These are phyloP conservation scores for Phaeosphaeriaceae sp. DNA, from an alignment of 2,329 filamentous ascomycete genomes.

Conservation along the genomic window DNA sequence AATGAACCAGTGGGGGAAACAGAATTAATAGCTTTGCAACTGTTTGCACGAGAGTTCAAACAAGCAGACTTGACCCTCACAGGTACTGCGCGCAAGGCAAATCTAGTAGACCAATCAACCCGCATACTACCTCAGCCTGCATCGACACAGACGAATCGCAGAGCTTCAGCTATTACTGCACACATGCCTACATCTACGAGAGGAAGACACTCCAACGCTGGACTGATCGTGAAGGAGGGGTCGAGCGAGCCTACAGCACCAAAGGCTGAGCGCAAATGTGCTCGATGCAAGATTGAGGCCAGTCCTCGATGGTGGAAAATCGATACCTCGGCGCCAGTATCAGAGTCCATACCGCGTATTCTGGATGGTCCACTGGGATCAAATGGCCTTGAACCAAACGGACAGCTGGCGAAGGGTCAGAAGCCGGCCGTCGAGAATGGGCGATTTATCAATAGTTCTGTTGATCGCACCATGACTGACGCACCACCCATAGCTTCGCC, in stretches of 20 bases:
- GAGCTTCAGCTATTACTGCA: constrained; percentile 48
- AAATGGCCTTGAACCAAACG: constrained; percentile 30
- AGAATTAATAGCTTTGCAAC: constrained; percentile 80
- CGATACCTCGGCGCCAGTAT: constrained; percentile 22
- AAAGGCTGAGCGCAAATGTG: constrained; percentile 49
- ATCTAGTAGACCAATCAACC: constrained; percentile 72
- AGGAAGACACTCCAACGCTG: constrained; percentile 44
- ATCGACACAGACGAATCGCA: constrained; percentile 41
- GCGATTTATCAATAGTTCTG: constrained; percentile 26
- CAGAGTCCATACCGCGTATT: constrained; percentile 14
- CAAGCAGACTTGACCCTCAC: constrained; percentile 90
- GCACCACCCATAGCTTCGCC: constrained; percentile 30
- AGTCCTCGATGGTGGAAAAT: constrained; percentile 66
- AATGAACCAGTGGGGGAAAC: constrained; percentile 74
- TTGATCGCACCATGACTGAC: constrained; percentile 40
- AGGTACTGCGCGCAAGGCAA: constrained; percentile 91
- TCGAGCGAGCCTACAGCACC: constrained; percentile 37
- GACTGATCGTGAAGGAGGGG: constrained; percentile 46
- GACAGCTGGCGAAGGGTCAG: constrained; percentile 15
- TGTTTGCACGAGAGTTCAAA: constrained; percentile 89
- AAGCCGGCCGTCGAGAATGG: constrained; percentile 23
- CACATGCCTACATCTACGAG: constrained; percentile 43
- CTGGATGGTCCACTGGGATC: constrained; percentile 28
- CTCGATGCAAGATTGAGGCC: constrained; percentile 64
- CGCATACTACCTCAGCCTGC: constrained; percentile 47